Percentiles rank a stretch among this genome's conserved stretches.
phyloP scores from a whole-genome alignment of 345 rosid genomes.

The Aegle marmelos region DNA sequence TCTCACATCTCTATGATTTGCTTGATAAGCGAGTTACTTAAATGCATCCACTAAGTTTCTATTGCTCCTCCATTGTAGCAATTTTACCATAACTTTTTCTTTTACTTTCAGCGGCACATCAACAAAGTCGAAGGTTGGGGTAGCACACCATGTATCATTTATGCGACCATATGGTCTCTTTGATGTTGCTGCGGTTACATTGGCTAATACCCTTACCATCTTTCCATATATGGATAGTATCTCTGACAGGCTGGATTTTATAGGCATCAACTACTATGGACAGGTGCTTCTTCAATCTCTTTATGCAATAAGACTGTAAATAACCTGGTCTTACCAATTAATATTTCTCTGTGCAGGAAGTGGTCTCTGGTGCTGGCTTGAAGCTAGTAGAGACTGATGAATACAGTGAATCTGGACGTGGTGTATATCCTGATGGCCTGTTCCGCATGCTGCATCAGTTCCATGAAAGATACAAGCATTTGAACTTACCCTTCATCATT shows the following conservation, averaged over 20 bases:
- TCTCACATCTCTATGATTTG: neutral
- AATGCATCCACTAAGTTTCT: neutral
- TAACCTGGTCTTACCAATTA: neutral
- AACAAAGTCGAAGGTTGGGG: constrained; percentile 55
- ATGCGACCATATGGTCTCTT: constrained; percentile 89
- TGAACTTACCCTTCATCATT: constrained; percentile 75
- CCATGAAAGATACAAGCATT: constrained; percentile 80
- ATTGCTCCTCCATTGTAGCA: neutral
- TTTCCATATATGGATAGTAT: constrained; percentile 80
- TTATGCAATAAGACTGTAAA: neutral
- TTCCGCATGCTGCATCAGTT: constrained; percentile 68
- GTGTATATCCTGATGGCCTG: constrained; percentile 93
- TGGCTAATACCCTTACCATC: constrained; percentile 70
- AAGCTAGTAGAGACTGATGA: constrained; percentile 90
- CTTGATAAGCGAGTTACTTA: neutral
- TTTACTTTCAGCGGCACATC: constrained; percentile 24
- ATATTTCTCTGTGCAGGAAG: constrained; percentile 59
- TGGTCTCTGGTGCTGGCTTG: constrained; percentile 70
- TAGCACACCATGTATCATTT: constrained; percentile 93
- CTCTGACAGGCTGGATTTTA: constrained; percentile 68
- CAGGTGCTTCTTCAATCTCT: constrained; percentile 46
- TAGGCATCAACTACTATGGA: constrained; percentile 96
- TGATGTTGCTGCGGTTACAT: constrained; percentile 71
- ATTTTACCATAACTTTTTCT: neutral
- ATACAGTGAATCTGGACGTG: constrained; percentile 98